Percentiles rank a stretch among this genome's conserved stretches.
These are phyloP conservation scores for Tricladium varicosporioides DNA, from an alignment of 2,329 filamentous ascomycete species.

Conservation along the genomic window DNA sequence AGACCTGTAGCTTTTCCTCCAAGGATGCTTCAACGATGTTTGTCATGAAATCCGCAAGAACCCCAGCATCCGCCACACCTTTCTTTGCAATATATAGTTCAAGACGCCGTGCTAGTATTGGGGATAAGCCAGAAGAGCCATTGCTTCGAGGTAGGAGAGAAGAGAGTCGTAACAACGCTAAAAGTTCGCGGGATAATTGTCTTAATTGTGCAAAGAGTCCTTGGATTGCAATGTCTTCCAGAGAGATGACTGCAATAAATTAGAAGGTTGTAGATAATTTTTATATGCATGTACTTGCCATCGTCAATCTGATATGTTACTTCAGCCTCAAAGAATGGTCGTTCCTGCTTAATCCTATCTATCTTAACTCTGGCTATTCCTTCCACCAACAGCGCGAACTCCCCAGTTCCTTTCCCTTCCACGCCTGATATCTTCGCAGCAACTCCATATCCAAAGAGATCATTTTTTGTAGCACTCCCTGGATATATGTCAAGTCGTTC, in stretches of 20 bases:
- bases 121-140: constrained; percentile 66
- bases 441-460: constrained; percentile 82
- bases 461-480: constrained; percentile 60
- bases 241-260: constrained; percentile 25
- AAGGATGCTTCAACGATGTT: constrained; percentile 85
- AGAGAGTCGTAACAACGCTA: constrained; percentile 79
- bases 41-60: constrained; percentile 93
- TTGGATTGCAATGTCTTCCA: constrained; percentile 62
- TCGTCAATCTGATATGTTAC: constrained; percentile 70
- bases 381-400: constrained; percentile 84
- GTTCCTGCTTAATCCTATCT: constrained; percentile 71
- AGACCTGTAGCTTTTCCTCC: constrained; percentile 85
- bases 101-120: constrained; percentile 79
- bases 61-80: constrained; percentile 76
- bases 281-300: constrained; percentile 42
- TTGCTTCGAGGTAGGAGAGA: constrained; percentile 75
- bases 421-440: constrained; percentile 76
- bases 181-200: constrained; percentile 78
- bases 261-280: constrained; percentile 13
- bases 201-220: constrained; percentile 79
- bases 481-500: constrained; percentile 49
- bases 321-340: constrained; percentile 83
- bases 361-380: constrained; percentile 76
- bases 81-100: constrained; percentile 86
- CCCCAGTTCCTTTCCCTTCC: constrained; percentile 69